These are phyloP conservation scores for Suillus luteus DNA, from an alignment of 768 basidiomycete genomes.

Conservation along the genomic window DNA sequence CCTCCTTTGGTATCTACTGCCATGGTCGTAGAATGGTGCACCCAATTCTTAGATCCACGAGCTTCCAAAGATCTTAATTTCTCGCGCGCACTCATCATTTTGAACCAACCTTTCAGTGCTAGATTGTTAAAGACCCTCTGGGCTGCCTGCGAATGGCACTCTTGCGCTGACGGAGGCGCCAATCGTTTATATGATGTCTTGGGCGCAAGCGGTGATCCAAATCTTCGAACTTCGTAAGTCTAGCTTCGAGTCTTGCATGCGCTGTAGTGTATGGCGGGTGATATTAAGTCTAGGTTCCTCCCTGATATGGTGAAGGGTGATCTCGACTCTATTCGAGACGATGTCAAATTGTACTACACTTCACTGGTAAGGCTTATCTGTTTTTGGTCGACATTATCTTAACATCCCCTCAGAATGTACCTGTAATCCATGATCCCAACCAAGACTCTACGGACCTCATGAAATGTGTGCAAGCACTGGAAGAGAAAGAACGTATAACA, in stretches of 20 bases:
- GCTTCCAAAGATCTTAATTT: constrained; percentile 3
- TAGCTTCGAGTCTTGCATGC: neutral
- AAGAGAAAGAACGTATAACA: constrained; percentile 53
- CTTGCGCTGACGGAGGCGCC: constrained; percentile 88
- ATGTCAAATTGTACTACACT: constrained; percentile 72
- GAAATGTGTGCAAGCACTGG: constrained; percentile 79
- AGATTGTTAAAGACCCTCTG: constrained; percentile 66
- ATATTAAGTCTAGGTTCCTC: constrained; percentile 50
- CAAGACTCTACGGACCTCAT: constrained; percentile 93
- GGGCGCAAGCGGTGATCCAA: constrained; percentile 9
- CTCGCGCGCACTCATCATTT: constrained; percentile 70
- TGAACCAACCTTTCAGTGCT: constrained; percentile 84
- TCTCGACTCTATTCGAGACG: constrained; percentile 80
- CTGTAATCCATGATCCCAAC: constrained; percentile 64
- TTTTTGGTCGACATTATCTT: constrained; percentile 2
- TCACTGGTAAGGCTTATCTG: constrained; percentile 42
- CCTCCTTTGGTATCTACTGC: neutral
- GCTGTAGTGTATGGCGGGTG: constrained; percentile 9
- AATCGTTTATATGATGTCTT: constrained; percentile 75
- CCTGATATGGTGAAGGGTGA: constrained; percentile 94
- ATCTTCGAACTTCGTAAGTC: constrained; percentile 21
- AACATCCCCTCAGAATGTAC: constrained; percentile 55
- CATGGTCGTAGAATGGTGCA: constrained; percentile 25
- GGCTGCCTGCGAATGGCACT: constrained; percentile 49
- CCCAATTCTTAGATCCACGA: constrained; percentile 27